Evolutionary conservation across 139 green algal species (phyloP).

Genomic region (Ostreobium quekettii): DNA sequence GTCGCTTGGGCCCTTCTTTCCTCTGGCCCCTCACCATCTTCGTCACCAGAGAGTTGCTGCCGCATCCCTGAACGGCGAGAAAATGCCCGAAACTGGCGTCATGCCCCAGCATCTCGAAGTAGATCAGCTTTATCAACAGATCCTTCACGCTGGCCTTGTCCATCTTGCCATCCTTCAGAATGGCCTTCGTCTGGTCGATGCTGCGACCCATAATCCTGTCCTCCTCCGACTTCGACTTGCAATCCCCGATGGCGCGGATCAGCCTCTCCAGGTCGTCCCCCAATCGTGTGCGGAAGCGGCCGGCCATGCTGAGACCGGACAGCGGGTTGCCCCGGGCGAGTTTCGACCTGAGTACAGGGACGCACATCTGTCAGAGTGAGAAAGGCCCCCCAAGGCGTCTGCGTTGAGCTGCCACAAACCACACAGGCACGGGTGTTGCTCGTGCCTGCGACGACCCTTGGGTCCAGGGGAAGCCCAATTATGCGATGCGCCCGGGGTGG

Average conservation of each 20-base stretch:
- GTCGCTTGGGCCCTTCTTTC: no score
- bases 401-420: no score
- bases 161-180: constrained; percentile 59
- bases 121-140: constrained; percentile 86
- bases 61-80: constrained; percentile 69
- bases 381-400: no score
- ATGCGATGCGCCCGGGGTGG: no score
- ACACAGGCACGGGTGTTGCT: no score
- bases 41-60: constrained; percentile 46
- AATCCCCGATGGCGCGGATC: constrained; percentile 49
- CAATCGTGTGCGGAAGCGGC: not conserved
- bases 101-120: constrained; percentile 97
- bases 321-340: no score
- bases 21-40: constrained; percentile 48
- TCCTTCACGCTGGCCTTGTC: constrained; percentile 67
- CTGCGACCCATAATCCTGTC: constrained; percentile 73
- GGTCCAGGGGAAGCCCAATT: no score
- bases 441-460: no score
- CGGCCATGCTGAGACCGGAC: not conserved
- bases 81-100: constrained; percentile 87
- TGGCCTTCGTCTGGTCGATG: constrained; percentile 72
- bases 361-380: no score
- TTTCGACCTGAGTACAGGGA: no score
- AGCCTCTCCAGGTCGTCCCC: constrained; percentile 30
- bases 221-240: constrained; percentile 54